A percentile compares a stretch with the other conserved stretches of the same genome.
phyloP scores from a whole-genome alignment of 2,329 filamentous ascomycete species.

The Zymoseptoria ardabiliae region DNA sequence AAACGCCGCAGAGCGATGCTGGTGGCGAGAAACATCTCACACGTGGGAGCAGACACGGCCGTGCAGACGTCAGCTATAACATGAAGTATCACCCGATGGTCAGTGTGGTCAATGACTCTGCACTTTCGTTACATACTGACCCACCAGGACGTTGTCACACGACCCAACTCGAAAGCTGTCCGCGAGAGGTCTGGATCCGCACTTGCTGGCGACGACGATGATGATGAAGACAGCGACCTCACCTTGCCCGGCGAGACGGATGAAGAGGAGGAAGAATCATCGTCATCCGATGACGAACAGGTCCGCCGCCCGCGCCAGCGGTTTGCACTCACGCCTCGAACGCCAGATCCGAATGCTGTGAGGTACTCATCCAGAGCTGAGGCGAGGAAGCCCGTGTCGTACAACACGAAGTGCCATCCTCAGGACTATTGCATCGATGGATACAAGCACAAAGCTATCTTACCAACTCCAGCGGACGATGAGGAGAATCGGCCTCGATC shows the following conservation, averaged over 20 bases:
- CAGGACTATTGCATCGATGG: conserved; percentile 20
- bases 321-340: conserved; percentile 2
- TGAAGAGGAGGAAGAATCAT: not conserved
- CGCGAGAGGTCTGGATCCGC: conserved; percentile 9
- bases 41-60: conserved; percentile 12
- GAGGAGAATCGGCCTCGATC: not conserved
- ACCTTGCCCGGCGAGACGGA: not conserved
- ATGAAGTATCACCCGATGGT: conserved; percentile 22
- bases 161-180: conserved; percentile 10
- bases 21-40: conserved; percentile 8
- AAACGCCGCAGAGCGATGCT: not conserved
- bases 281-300: not conserved
- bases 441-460: conserved; percentile 8
- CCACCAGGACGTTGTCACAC: conserved; percentile 15
- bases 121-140: too few species aligned
- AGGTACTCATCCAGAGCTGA: conserved; percentile 18
- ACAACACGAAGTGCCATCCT: conserved; percentile 20
- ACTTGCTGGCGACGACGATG: conserved; percentile 1
- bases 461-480: not conserved
- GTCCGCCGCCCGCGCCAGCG: not conserved
- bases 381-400: conserved; percentile 18
- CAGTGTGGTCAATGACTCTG: too few species aligned
- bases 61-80: conserved; percentile 9
- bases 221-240: conserved; percentile 4
- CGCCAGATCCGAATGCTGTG: conserved; percentile 17